Conservation (phyloP, 176 grass and related monocot genomes). For the Sorghum bicolor region DNA sequence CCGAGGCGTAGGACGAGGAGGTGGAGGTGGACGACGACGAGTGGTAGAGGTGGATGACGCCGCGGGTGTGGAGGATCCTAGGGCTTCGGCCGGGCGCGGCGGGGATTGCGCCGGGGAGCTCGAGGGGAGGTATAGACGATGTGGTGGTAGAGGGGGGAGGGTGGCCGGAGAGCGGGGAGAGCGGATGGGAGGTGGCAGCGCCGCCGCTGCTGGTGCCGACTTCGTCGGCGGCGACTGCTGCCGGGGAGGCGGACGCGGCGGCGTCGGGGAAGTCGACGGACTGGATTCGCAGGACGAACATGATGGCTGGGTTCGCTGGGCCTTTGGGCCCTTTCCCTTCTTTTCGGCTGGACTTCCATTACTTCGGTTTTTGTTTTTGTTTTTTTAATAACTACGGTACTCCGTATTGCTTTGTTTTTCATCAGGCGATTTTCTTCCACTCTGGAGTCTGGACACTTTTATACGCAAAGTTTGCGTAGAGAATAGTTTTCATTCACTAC, state of each 20-base stretch:
- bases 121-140: constrained; percentile 17
- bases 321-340: not conserved
- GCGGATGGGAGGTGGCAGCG: not conserved
- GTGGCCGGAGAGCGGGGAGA: constrained; percentile 1
- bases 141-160: constrained; percentile 1
- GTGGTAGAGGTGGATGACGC: constrained; percentile 81
- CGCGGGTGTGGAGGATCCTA: constrained; percentile 58
- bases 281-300: constrained; percentile 78
- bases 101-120: constrained; percentile 32
- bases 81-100: constrained; percentile 37
- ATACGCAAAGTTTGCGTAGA: no score
- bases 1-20: constrained; percentile 48
- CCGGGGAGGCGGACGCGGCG: constrained; percentile 9
- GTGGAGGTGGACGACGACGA: constrained; percentile 26
- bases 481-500: no score
- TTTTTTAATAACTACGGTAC: no score
- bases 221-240: constrained; percentile 23
- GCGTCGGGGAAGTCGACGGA: constrained; percentile 41
- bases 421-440: no score
- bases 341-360: not conserved
- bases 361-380: not conserved
- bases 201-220: constrained; percentile 27
- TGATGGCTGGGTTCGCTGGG: constrained; percentile 25
- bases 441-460: no score
- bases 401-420: no score